phyloP scores from a whole-genome alignment of 192 early-diverging fungal species.

The Coemansia sp. region DNA sequence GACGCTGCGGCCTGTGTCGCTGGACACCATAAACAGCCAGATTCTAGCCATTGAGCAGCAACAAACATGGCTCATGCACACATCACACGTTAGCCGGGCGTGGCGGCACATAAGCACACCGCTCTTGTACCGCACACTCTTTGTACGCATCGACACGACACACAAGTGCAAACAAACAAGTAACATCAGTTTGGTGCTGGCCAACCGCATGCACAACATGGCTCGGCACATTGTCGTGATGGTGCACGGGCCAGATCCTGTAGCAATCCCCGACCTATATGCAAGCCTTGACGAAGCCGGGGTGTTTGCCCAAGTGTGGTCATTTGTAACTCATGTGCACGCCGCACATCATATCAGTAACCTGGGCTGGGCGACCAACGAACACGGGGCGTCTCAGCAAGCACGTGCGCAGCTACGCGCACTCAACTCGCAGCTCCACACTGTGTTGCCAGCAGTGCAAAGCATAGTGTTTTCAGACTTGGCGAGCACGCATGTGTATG shows the following conservation, averaged over 20 bases:
- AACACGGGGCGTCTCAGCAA: not conserved
- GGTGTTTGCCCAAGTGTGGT: conserved; percentile 5
- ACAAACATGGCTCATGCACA: not conserved
- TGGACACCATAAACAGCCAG: not conserved
- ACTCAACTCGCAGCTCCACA: conserved; percentile 4
- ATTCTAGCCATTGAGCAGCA: not conserved
- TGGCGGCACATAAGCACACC: conserved; percentile 13
- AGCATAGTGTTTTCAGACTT: conserved; percentile 10
- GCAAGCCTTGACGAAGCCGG: not conserved
- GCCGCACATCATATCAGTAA: not conserved
- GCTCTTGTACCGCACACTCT: conserved; percentile 1
- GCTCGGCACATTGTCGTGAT: conserved; percentile 7
- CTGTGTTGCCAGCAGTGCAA: conserved; percentile 9
- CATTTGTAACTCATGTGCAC: not conserved
- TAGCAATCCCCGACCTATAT: not conserved
- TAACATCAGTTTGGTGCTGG: not conserved
- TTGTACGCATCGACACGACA: not conserved
- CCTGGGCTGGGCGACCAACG: not conserved
- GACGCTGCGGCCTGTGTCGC: not conserved
- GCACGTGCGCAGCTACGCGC: not conserved
- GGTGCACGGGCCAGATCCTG: not conserved
- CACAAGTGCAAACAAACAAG: not conserved
- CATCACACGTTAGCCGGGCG: conserved; percentile 1
- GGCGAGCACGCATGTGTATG: not conserved
- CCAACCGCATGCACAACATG: not conserved